phyloP scores from a whole-genome alignment of 2,329 filamentous ascomycete genomes.

The Aphanocladium album region DNA sequence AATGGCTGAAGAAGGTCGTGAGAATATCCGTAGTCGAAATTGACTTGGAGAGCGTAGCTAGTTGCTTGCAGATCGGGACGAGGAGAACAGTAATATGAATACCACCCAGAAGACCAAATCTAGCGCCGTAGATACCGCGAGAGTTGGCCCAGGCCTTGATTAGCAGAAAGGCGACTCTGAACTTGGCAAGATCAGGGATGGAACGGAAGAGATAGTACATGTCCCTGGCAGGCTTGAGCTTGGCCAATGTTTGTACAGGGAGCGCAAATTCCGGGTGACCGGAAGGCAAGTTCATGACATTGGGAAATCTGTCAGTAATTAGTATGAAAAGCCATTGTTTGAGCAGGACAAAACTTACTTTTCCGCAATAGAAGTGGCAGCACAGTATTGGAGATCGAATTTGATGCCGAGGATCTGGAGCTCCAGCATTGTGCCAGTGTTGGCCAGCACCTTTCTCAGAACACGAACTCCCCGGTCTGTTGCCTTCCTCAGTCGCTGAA shows the following conservation, averaged over 20 bases:
- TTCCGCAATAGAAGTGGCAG: slow-evolving; percentile 50
- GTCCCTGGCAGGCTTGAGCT: slow-evolving; percentile 61
- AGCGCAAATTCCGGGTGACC: slow-evolving; percentile 52
- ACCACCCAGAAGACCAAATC: slow-evolving; percentile 60
- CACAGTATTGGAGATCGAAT: slow-evolving; percentile 63
- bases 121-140: slow-evolving; percentile 59
- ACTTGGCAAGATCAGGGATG: slow-evolving; percentile 53
- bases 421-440: slow-evolving; percentile 60
- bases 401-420: slow-evolving; percentile 53
- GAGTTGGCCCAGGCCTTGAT: slow-evolving; percentile 59
- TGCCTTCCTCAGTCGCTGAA: slow-evolving; percentile 48
- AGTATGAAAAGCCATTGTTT: not conserved
- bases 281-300: slow-evolving; percentile 41
- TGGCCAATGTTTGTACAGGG: slow-evolving; percentile 50
- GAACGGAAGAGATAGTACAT: slow-evolving; percentile 55
- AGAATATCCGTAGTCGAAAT: slow-evolving; percentile 48
- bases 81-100: slow-evolving; percentile 61
- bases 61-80: slow-evolving; percentile 53
- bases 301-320: slow-evolving; percentile 35
- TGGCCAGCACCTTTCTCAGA: slow-evolving; percentile 52
- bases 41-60: slow-evolving; percentile 31
- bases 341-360: slow-evolving; percentile 24
- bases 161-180: slow-evolving; percentile 53
- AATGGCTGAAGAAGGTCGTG: slow-evolving; percentile 58
- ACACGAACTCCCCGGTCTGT: slow-evolving; percentile 40